phyloP scores from a whole-genome alignment of 148 eudicot species.

The Mesembryanthemum crystallinum region DNA sequence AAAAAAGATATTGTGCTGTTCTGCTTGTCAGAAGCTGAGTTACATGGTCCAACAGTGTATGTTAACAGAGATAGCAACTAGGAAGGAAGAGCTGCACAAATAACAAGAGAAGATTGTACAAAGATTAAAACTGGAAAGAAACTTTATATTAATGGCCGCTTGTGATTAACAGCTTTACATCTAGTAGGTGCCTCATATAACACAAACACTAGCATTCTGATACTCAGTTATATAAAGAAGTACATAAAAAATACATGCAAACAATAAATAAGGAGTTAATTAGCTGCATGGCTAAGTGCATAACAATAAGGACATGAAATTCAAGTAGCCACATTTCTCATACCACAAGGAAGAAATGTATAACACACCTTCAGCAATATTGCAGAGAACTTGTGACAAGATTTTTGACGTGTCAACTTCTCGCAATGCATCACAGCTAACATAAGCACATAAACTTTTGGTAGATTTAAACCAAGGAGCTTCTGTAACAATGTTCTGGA shows the following conservation, averaged over 20 bases:
- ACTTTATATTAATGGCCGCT: background rate
- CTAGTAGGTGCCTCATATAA: background rate
- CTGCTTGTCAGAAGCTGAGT: background rate
- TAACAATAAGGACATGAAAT: background rate
- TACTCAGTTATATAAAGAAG: background rate
- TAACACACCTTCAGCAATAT: conserved; percentile 15
- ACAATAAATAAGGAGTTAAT: too few relatives aligned
- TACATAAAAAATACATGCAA: too few relatives aligned
- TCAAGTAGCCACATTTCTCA: background rate
- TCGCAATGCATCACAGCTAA: conserved; percentile 26
- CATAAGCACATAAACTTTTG: conserved; percentile 30
- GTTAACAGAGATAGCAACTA: background rate
- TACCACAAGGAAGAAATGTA: background rate
- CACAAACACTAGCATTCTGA: background rate
- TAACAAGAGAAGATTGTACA: background rate
- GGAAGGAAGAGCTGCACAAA: background rate
- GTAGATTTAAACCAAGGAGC: conserved; percentile 34
- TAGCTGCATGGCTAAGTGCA: background rate
- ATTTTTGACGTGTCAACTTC: conserved; percentile 33
- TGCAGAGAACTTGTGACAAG: conserved; percentile 21
- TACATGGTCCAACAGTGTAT: background rate
- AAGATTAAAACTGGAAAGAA: background rate
- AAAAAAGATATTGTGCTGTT: background rate
- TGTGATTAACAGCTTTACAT: background rate
- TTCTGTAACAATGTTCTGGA: conserved; percentile 27